These are phyloP conservation scores for Brassica cretica DNA, from an alignment of 345 rosid species.

Conservation along the genomic window DNA sequence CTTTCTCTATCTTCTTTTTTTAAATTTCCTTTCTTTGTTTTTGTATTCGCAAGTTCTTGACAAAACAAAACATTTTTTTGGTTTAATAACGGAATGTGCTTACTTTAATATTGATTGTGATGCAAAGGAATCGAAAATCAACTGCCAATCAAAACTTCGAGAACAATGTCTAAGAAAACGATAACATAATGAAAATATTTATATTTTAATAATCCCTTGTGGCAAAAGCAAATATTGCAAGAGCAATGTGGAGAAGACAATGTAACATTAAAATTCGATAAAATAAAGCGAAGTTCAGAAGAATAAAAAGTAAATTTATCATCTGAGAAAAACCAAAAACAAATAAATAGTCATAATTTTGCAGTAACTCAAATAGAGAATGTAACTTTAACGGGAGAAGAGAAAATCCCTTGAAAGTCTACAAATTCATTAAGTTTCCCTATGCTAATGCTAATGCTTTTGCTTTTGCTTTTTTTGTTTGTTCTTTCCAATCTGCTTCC, in stretches of 20 bases:
- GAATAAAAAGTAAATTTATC: background rate
- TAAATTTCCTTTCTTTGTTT: conserved; percentile 24
- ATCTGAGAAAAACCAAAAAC: conserved; percentile 16
- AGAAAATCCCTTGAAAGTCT: conserved; percentile 82
- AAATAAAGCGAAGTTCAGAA: conserved; percentile 16
- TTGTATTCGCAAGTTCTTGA: conserved; percentile 30
- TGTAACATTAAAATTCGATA: conserved; percentile 23
- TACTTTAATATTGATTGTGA: conserved; percentile 33
- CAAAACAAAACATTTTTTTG: conserved; percentile 38
- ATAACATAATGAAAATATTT: conserved; percentile 6
- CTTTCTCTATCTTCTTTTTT: too few species aligned
- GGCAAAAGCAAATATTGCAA: conserved; percentile 28
- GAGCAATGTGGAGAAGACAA: conserved; percentile 28
- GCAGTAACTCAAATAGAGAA: conserved; percentile 3
- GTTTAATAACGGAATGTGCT: conserved; percentile 27
- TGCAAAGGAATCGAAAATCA: conserved; percentile 32
- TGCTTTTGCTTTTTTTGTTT: conserved; percentile 28
- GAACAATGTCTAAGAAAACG: conserved; percentile 34
- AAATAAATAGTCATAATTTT: background rate
- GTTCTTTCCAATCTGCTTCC: conserved; percentile 48
- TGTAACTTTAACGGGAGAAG: conserved; percentile 38
- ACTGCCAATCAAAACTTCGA: conserved; percentile 29
- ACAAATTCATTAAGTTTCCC: conserved; percentile 76
- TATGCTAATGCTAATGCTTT: conserved; percentile 45
- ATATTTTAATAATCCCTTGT: background rate